A percentile compares a stretch with the other conserved stretches of the same genome.
Evolutionary conservation across 177 flowering plant species (phyloP).

Genomic region (Vitis hybrid): DNA sequence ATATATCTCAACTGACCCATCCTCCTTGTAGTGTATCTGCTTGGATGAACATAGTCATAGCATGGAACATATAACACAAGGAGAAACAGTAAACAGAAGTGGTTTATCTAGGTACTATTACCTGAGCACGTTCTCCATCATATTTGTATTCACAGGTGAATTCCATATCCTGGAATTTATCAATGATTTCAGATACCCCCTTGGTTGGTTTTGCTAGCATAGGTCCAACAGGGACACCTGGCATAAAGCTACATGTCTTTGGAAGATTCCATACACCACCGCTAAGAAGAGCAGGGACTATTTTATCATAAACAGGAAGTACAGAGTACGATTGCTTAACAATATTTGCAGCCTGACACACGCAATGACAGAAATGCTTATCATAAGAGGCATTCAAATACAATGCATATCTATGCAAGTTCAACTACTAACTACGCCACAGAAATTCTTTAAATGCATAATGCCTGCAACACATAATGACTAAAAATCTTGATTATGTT

Average conservation of each 20-base stretch:
- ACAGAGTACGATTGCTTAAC: slow-evolving; percentile 91
- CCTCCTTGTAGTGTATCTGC: slow-evolving; percentile 86
- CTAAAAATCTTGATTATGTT: not conserved
- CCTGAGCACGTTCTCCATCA: slow-evolving; percentile 99
- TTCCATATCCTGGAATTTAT: slow-evolving; percentile 85
- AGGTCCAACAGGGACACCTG: slow-evolving; percentile 93
- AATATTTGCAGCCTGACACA: slow-evolving; percentile 77
- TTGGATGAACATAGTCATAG: slow-evolving; percentile 4
- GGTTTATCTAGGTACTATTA: slow-evolving; percentile 15
- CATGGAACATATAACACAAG: not conserved
- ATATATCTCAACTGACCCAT: slow-evolving; percentile 92
- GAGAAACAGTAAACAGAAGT: not conserved
- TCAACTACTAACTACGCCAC: not conserved
- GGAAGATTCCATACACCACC: slow-evolving; percentile 85
- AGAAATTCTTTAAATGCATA: not conserved
- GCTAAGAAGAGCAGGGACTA: slow-evolving; percentile 72
- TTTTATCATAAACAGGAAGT: slow-evolving; percentile 83
- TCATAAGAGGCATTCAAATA: not conserved
- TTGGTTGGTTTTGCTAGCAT: slow-evolving; percentile 98
- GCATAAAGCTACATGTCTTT: slow-evolving; percentile 67
- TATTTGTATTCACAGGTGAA: slow-evolving; percentile 98
- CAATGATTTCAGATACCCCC: slow-evolving; percentile 84
- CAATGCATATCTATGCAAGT: slow-evolving; percentile 2
- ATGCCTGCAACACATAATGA: not conserved
- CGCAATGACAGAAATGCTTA: not conserved